Base-by-base conservation (phyloP, 306 rosid genomes). In the Prunus dulcis region DNA sequence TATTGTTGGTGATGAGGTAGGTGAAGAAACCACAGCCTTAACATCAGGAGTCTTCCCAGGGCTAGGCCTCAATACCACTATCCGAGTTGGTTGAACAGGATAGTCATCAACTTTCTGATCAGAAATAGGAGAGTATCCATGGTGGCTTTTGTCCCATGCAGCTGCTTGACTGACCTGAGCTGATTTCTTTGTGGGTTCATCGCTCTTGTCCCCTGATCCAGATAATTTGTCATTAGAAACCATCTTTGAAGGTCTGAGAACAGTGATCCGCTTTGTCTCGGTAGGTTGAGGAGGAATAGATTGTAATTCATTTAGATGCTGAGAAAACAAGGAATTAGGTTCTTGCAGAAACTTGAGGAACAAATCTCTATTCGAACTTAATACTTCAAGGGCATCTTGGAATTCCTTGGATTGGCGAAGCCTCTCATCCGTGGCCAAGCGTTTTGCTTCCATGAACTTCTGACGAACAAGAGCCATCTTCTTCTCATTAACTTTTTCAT, bases 51-150 rank as follows among this genome's bases (percentile, higher is more conserved):
- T 73, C 82, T 85, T 88, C 53, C 88, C 91, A 69, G 87, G 80
- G 85, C 87, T 92, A 76, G 99, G 99, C 83, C 91, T 93, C 87
- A 96, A 76, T 55, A 93, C 90, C 66, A 96, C 97, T 63, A 96
- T 96, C 70, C 96, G 85, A 78, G 99, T 92, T 53, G 93, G 89
- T 76, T 82, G 93, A 71, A 71, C 89, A 25, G 91, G 81, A 82
- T 81, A 76, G 69, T 89, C 93, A 13, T 85, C 96, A 76, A 79
- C 83, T 78, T 84, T 88, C 78, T 80, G 88, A 82, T 75, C 78
- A 64, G 78, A 69, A 38, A 79, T 32, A 28, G 87, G 76, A 67
- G 84, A 81, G 73, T 80, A 64, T 80, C 72, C 82, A 53, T 13
- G 47, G 73, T 82, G 84, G 73, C 55, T 79, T 51, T 87, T 81